phyloP scores from a whole-genome alignment of 768 basidiomycete species.

The Kondoa subrosea region DNA sequence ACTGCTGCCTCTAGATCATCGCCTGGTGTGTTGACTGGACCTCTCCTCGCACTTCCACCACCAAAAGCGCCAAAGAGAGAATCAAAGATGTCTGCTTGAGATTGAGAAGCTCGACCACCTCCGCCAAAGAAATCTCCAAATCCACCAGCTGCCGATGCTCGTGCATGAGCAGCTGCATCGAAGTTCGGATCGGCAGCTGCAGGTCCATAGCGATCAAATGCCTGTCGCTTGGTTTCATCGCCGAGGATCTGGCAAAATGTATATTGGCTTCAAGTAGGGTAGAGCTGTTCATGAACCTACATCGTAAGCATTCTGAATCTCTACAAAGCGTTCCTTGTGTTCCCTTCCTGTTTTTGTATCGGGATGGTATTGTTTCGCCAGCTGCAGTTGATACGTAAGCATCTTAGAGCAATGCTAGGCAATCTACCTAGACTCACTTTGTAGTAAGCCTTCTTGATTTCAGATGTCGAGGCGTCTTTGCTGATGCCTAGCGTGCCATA shows the following conservation, averaged over 20 bases:
- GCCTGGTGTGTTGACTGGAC: conserved; percentile 29
- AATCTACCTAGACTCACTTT: conserved; percentile 43
- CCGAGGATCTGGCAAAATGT: conserved; percentile 51
- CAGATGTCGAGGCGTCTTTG: conserved; percentile 60
- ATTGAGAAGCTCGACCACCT: conserved; percentile 32
- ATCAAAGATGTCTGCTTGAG: conserved; percentile 39
- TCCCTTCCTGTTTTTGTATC: conserved; percentile 86
- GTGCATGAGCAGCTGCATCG: conserved; percentile 64
- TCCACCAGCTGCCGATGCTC: conserved; percentile 35
- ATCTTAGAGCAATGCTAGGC: background rate
- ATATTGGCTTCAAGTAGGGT: conserved; percentile 5
- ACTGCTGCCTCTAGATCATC: conserved; percentile 65
- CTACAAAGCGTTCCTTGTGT: conserved; percentile 81
- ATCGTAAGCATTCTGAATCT: conserved; percentile 95
- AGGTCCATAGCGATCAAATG: conserved; percentile 80
- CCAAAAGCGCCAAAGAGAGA: conserved; percentile 51
- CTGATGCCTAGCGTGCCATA: conserved; percentile 79
- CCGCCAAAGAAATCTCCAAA: conserved; percentile 51
- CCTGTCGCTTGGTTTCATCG: conserved; percentile 79
- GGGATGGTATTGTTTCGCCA: conserved; percentile 94
- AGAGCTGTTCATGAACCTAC: conserved; percentile 38
- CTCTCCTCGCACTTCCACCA: conserved; percentile 34
- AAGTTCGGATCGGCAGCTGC: conserved; percentile 88
- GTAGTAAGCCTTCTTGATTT: conserved; percentile 97
- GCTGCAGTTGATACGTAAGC: conserved; percentile 38